Evolutionary conservation across 164 flowering plant species (phyloP), one percentile per base, ranked within the genome.

Genomic region (Cinnamomum micranthum): DNA sequence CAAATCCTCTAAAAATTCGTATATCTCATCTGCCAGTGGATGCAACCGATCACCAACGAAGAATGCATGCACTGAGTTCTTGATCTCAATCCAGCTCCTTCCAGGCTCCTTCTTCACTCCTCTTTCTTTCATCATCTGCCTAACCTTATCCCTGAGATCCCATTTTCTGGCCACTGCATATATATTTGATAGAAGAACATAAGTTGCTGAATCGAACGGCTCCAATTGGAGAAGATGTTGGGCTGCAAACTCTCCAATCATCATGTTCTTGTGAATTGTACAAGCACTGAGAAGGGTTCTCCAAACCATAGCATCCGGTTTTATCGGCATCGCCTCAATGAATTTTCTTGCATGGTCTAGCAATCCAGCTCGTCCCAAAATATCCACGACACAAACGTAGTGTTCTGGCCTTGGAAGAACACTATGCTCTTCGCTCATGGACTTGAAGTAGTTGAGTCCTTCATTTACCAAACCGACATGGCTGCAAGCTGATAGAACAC

Each of bases 81-180:
- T 71, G 58, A 80, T 77, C 65, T 82, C 82, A 62, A 82, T 77
- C 84, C 84, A 82, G 63, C 84, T 82, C 41, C 74, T 78, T 2
- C 84, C 84, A 9, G 84, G 82, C 71, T 79, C 84, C 66, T 82
- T 82, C 79, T 80, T 82, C 3, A 82, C 78, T 47, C 80, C 78
- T 69, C 77, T 82, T 15, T 82, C 82, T 73, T 80, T 82, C 84
- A 82, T 82, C 76, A 77, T 50, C 20, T 73, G 78, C 75, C 84
- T 77, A 24, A 77, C 68, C 25, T 47, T 71, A 75, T 82, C 82
- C 70, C 82, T 72, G 47, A 24, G 60, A 71, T 73, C 75, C 84
- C 84, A 82, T 77, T 77, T 79, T 65, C 74, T 66, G 60, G 75
- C 25, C 58, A 73, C 79, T 73, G 84, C 84, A 77, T 79, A 79